Percentiles rank a stretch among this genome's conserved stretches.
Conservation (phyloP, 2,329 filamentous ascomycete genomes). For the Diaporthe ilicicola region DNA sequence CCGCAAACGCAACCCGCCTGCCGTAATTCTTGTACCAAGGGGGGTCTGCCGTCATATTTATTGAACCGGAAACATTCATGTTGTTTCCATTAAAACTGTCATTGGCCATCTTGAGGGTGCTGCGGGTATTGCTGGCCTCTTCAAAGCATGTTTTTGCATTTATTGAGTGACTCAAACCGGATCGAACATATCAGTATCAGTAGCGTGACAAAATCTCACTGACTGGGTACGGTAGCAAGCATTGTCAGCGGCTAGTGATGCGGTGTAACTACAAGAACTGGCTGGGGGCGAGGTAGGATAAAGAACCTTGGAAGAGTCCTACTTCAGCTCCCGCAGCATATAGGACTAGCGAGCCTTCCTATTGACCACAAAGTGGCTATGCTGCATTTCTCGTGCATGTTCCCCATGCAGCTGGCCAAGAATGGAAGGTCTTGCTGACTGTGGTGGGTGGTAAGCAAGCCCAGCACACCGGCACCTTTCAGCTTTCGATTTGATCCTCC, state of each 20-base stretch:
- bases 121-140: slow-evolving; percentile 36
- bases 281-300: neutral
- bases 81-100: too few relatives aligned
- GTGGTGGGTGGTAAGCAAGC: neutral
- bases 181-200: too few relatives aligned
- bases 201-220: too few relatives aligned
- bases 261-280: neutral
- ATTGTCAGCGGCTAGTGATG: slow-evolving; percentile 36
- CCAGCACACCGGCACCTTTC: neutral
- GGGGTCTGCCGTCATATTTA: neutral
- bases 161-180: too few relatives aligned
- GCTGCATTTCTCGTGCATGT: neutral
- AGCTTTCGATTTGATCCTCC: neutral
- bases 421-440: neutral
- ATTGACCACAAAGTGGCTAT: neutral
- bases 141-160: too few relatives aligned
- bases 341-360: too few relatives aligned
- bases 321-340: too few relatives aligned
- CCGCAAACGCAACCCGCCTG: neutral
- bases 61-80: too few relatives aligned
- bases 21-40: neutral
- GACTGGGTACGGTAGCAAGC: too few relatives aligned
- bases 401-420: neutral
- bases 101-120: slow-evolving; percentile 38
- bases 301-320: too few relatives aligned